These are phyloP conservation scores for Salmacisia buchloeana DNA, from an alignment of 1,284 basidiomycete genomes.

Conservation along the genomic window DNA sequence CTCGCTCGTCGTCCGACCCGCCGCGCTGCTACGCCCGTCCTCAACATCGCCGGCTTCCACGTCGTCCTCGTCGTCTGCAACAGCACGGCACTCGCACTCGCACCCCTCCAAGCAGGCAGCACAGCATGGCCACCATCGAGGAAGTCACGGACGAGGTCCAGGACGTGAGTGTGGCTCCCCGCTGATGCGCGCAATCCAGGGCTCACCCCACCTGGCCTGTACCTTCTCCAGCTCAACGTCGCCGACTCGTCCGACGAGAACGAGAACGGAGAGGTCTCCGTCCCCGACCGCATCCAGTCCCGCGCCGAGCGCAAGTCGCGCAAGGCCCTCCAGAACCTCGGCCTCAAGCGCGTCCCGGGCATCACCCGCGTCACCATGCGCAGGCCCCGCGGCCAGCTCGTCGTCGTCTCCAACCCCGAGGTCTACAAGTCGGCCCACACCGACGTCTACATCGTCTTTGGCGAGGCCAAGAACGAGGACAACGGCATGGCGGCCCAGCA, in stretches of 20 bases:
- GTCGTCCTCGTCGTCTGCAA: too few relatives aligned
- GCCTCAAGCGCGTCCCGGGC: slow-evolving; percentile 72
- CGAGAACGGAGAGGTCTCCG: slow-evolving; percentile 62
- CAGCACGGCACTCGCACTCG: too few relatives aligned
- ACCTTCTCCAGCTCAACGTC: slow-evolving; percentile 33
- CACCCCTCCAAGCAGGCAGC: neutral
- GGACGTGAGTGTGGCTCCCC: slow-evolving; percentile 58
- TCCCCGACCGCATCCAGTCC: slow-evolving; percentile 84
- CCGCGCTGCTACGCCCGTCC: too few relatives aligned
- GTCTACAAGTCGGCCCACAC: slow-evolving; percentile 96
- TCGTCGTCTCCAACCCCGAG: slow-evolving; percentile 87
- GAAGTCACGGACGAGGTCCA: slow-evolving; percentile 62
- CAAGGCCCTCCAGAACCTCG: slow-evolving; percentile 47
- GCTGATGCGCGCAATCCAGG: too few relatives aligned
- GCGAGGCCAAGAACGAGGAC: slow-evolving; percentile 95
- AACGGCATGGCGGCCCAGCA: slow-evolving; percentile 74
- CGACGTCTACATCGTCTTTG: slow-evolving; percentile 98
- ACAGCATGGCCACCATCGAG: slow-evolving; percentile 64
- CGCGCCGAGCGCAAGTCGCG: slow-evolving; percentile 49
- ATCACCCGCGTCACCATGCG: slow-evolving; percentile 94
- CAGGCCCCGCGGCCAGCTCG: slow-evolving; percentile 86
- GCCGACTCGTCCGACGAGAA: slow-evolving; percentile 57
- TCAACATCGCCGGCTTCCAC: too few relatives aligned
- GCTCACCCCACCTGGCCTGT: too few relatives aligned
- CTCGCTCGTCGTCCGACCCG: too few relatives aligned